Evolutionary conservation across 177 flowering plant genomes (phyloP).

Genomic region (Telopea speciosissima): DNA sequence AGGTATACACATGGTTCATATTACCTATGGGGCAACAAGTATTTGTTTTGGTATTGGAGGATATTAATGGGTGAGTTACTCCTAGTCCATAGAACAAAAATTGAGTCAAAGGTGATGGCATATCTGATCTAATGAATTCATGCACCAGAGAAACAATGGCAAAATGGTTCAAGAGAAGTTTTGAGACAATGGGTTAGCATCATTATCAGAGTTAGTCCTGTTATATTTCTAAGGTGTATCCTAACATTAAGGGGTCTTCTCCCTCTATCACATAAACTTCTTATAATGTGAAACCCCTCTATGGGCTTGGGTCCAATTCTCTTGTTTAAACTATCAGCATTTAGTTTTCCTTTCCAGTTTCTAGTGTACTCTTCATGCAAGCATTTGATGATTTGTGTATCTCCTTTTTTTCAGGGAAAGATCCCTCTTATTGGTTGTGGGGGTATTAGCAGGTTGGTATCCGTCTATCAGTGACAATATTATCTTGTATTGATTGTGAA

Average conservation of each 20-base stretch:
- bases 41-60: background rate
- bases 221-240: too few relatives aligned
- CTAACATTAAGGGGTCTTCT: too few relatives aligned
- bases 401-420: constrained; percentile 54
- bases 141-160: background rate
- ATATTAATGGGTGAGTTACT: background rate
- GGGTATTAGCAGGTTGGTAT: constrained; percentile 80
- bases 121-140: background rate
- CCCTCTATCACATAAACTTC: too few relatives aligned
- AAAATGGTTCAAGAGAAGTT: too few relatives aligned
- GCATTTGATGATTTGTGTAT: background rate
- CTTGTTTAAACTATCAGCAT: background rate
- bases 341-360: background rate
- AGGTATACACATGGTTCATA: too few relatives aligned
- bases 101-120: too few relatives aligned
- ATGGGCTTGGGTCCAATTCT: too few relatives aligned
- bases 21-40: background rate
- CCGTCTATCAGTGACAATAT: background rate
- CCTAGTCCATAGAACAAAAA: background rate
- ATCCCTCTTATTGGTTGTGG: constrained; percentile 94
- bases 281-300: too few relatives aligned
- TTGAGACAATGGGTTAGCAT: too few relatives aligned
- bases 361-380: background rate
- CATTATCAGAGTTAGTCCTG: too few relatives aligned
- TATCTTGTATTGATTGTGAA: background rate